These are phyloP conservation scores for Emergomyces orientalis DNA, from an alignment of 2,329 filamentous ascomycete species.

Conservation along the genomic window DNA sequence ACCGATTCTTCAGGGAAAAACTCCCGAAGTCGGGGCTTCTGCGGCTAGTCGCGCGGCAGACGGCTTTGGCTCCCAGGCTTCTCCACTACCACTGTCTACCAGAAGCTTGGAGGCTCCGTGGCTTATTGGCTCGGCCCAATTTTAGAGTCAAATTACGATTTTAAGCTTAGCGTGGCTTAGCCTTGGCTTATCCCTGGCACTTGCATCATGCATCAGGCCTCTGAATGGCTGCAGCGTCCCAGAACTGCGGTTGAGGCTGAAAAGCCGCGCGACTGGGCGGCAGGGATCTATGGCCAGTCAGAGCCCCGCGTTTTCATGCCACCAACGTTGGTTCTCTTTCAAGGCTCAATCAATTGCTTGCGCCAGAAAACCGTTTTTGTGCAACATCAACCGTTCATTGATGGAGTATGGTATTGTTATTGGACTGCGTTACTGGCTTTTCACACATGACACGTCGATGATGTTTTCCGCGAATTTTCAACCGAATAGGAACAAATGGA, in stretches of 20 bases:
- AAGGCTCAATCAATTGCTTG: background rate
- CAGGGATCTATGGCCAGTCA: conserved; percentile 4
- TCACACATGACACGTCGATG: background rate
- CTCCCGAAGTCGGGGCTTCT: background rate
- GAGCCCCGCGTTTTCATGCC: background rate
- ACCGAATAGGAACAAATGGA: background rate
- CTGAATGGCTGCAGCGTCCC: conserved; percentile 6
- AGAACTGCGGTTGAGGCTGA: conserved; percentile 4
- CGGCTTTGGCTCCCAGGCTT: background rate
- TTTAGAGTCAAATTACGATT: background rate
- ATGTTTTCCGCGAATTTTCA: background rate
- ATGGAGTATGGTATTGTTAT: background rate
- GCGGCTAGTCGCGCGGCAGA: conserved; percentile 10
- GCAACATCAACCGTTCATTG: background rate
- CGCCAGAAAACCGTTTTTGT: background rate
- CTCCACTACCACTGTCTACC: background rate
- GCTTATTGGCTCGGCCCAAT: background rate
- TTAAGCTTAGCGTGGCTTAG: background rate
- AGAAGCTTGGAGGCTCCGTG: background rate
- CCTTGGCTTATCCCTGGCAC: background rate
- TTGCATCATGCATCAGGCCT: background rate
- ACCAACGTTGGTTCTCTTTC: conserved; percentile 1
- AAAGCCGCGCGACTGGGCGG: conserved; percentile 4
- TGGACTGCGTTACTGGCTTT: background rate
- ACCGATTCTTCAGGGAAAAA: background rate